Base-by-base conservation (phyloP, 2,329 filamentous ascomycete genomes). In the Trichoderma arundinaceum region DNA sequence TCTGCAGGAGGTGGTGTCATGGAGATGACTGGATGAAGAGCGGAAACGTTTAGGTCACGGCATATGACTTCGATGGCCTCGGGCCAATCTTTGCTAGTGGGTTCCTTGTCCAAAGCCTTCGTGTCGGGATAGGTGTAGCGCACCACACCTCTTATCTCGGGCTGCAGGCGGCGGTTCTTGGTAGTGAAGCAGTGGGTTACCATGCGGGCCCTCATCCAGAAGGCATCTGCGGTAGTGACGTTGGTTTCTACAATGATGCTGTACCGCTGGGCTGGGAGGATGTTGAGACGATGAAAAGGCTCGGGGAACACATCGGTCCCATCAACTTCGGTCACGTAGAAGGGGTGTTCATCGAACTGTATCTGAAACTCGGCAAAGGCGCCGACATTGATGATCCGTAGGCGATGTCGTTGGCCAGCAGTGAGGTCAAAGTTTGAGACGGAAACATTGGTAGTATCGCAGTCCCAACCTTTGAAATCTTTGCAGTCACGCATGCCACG, bases 311-410 rank as follows among this genome's bases (percentile, higher is more conserved):
- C 85, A 41, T 86, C 84, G 1, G 88, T 86, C 15, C 90, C 90
- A 71, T 92, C 90, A 0, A 90, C 87, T 73, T 92, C 90, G 9
- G 90, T 86, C 52, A 92, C 78, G 39, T 79, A 80, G 74, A 90
- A 87, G 0, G 79, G 74, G 69, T 92, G 90, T 57, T 86, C 84
- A 69, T 92, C 90, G 52, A 92, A 81, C 72, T 86, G 87, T 33
- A 92, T 82, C 72, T 92, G 89, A 68, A 92, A 90, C 72, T 88
- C 87, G 1, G 89, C 88, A 72, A 91, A 91, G 0, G 87, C 88
- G 10, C 88, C 90, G 8, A 89, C 84, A 68, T 92, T 92, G 68
- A 91, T 80, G 69, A 92, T 82, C 13, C 90, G 85, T 56, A 92
- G 77, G 49, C 88, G 84, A 69, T 92, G 90, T 1, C 81, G 83